Base-by-base conservation (phyloP, 179 eudicot species). In the Heliamphora pulchella region DNA sequence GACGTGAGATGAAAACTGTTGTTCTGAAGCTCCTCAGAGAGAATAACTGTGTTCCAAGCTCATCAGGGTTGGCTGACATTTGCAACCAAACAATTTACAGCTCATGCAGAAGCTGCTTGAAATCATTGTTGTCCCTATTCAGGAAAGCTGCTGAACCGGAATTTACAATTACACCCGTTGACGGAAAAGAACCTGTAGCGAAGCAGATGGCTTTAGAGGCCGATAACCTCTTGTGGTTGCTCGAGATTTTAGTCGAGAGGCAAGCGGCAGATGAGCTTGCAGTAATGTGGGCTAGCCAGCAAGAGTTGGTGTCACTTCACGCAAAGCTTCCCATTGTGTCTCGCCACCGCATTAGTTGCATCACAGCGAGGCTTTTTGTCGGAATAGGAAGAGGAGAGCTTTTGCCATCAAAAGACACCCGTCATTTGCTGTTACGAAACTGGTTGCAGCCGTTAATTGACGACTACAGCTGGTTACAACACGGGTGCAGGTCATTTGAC, bases 371-470 rank as follows among this genome's bases (percentile, higher is more conserved):
- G 86, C 44, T 95, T 43, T 95, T 93, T 81, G 97, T 95, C 0
- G 97, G 98, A 70, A 95, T 95, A 76, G 97, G 98, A 59, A 84
- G 82, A 84, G 97, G 98, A 31, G 98, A 95, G 86, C 72, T 95
- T 75, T 85, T 95, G 41, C 97, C 97, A 1, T 85, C 88, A 4
- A 95, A 93, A 81, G 97, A 95, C 43, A 90, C 86, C 2, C 94
- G 97, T 0, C 91, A 84, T 44, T 59, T 85, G 84, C 71, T 95
- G 47, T 74, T 95, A 71, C 83, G 88, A 20, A 93, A 88, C 0
- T 95, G 98, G 98, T 84, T 95, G 71, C 87, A 91, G 89, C 97
- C 98, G 41, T 85, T 95, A 86, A 95, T 89, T 68, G 83, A 83
- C 41, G 98, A 95, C 81, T 95, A 95, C 83, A 86, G 86, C 59